phyloP scores from a whole-genome alignment of 202 grass and related monocot species.

The Saccharum hybrid region DNA sequence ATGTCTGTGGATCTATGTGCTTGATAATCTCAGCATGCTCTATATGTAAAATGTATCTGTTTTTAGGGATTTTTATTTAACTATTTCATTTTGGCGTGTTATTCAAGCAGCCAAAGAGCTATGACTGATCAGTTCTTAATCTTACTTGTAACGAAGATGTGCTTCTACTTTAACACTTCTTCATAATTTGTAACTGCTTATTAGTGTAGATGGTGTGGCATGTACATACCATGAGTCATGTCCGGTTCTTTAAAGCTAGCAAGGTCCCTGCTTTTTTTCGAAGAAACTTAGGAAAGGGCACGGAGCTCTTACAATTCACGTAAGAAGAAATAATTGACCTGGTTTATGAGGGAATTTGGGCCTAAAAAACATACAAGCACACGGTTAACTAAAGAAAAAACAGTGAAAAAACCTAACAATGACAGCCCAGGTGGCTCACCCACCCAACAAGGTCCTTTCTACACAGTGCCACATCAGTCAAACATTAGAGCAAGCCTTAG shows the following conservation, averaged over 20 bases:
- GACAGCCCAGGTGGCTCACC: neutral
- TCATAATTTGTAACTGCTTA: slow-evolving; percentile 1
- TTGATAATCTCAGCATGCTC: neutral
- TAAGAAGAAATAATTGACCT: neutral
- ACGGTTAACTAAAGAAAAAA: neutral
- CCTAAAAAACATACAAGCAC: neutral
- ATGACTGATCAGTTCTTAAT: neutral
- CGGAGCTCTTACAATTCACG: neutral
- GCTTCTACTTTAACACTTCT: neutral
- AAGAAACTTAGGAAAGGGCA: neutral
- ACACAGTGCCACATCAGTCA: neutral
- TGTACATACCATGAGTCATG: slow-evolving; percentile 20
- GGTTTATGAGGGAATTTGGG: neutral
- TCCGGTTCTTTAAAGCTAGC: neutral
- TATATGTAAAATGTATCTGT: neutral
- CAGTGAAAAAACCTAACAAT: neutral
- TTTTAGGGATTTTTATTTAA: neutral
- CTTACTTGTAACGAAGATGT: neutral
- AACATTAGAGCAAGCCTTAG: slow-evolving; percentile 16
- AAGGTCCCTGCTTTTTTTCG: neutral
- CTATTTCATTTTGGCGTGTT: slow-evolving; percentile 2
- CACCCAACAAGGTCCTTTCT: neutral
- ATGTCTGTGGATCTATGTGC: neutral
- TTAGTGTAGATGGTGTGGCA: slow-evolving; percentile 2
- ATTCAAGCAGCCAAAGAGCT: slow-evolving; percentile 15